phyloP scores from a whole-genome alignment of 441 rosid genomes.

The Francoa sonchifolia region DNA sequence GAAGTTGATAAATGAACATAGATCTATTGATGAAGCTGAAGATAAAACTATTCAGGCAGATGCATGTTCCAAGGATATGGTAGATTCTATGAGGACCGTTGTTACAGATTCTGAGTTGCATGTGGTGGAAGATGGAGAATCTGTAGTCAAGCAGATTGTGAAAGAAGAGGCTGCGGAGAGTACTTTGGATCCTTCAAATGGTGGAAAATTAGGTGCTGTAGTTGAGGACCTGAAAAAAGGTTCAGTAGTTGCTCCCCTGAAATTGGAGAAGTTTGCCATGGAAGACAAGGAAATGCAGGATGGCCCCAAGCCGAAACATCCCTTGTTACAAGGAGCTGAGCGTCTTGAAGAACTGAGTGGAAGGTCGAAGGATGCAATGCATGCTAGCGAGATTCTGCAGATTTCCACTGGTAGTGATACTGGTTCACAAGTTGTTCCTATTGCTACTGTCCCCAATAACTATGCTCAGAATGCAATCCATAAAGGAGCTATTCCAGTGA shows the following conservation, averaged over 20 bases:
- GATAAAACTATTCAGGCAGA: constrained; percentile 9
- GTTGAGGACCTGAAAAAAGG: constrained; percentile 18
- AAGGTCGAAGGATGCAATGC: too few relatives aligned
- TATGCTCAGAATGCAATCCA: background rate
- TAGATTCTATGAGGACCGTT: constrained; percentile 8
- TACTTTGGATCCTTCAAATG: constrained; percentile 9
- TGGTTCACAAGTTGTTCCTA: too few relatives aligned
- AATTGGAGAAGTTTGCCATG: constrained; percentile 8
- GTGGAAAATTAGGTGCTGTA: constrained; percentile 1
- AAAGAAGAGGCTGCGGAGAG: constrained; percentile 25
- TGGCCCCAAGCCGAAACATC: constrained; percentile 15
- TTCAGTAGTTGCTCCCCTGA: constrained; percentile 16
- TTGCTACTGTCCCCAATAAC: background rate
- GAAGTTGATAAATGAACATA: constrained; percentile 14
- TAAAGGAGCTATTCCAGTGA: background rate
- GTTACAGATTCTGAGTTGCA: constrained; percentile 9
- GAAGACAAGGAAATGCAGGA: constrained; percentile 23
- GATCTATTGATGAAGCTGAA: constrained; percentile 15
- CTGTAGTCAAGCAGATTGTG: constrained; percentile 15
- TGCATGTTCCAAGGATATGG: constrained; percentile 16
- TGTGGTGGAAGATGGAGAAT: constrained; percentile 16
- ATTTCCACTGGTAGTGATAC: too few relatives aligned
- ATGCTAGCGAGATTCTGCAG: too few relatives aligned
- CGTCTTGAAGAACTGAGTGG: constrained; percentile 19
- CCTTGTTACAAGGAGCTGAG: constrained; percentile 19